These are phyloP conservation scores for Glarea lozoyensis DNA, from an alignment of 495 filamentous ascomycete genomes.

Conservation along the genomic window DNA sequence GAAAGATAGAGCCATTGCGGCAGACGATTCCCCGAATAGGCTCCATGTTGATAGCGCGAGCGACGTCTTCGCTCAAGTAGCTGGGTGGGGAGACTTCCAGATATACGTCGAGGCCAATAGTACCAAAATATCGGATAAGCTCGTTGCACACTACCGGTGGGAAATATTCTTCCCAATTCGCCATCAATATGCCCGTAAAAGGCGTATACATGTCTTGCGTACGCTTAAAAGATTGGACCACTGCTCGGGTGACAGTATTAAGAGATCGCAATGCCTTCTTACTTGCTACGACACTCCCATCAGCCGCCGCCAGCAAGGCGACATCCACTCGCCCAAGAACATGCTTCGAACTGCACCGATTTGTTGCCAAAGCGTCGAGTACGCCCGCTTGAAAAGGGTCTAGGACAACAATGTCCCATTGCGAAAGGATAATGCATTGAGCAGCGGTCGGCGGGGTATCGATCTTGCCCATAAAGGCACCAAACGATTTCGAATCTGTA, in stretches of 20 bases:
- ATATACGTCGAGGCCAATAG: slow-evolving; percentile 36
- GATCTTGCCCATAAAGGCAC: slow-evolving; percentile 34
- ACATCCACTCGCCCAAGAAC: slow-evolving; percentile 6
- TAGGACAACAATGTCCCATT: slow-evolving; percentile 36
- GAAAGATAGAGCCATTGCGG: slow-evolving; percentile 34
- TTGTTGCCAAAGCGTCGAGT: slow-evolving; percentile 23
- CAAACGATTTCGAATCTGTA: no score
- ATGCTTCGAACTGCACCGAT: slow-evolving; percentile 2
- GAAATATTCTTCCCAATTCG: slow-evolving; percentile 36
- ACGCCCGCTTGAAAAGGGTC: slow-evolving; percentile 32
- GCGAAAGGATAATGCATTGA: slow-evolving; percentile 27
- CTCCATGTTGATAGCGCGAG: slow-evolving; percentile 24
- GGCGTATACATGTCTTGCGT: neutral
- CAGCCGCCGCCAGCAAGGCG: neutral
- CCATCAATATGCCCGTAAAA: slow-evolving; percentile 34
- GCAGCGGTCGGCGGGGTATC: slow-evolving; percentile 25
- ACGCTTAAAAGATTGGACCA: slow-evolving; percentile 20
- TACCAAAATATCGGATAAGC: slow-evolving; percentile 27
- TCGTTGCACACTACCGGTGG: slow-evolving; percentile 23
- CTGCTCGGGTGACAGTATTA: no score
- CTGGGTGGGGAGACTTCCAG: slow-evolving; percentile 38
- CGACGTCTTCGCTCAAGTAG: slow-evolving; percentile 26
- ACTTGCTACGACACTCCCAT: neutral
- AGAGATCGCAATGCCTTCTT: slow-evolving; percentile 6
- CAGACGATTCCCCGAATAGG: slow-evolving; percentile 33